Percentiles rank a stretch among this genome's conserved stretches.
phyloP scores from a whole-genome alignment of 805 yeast species.

The Lipomyces sp. region DNA sequence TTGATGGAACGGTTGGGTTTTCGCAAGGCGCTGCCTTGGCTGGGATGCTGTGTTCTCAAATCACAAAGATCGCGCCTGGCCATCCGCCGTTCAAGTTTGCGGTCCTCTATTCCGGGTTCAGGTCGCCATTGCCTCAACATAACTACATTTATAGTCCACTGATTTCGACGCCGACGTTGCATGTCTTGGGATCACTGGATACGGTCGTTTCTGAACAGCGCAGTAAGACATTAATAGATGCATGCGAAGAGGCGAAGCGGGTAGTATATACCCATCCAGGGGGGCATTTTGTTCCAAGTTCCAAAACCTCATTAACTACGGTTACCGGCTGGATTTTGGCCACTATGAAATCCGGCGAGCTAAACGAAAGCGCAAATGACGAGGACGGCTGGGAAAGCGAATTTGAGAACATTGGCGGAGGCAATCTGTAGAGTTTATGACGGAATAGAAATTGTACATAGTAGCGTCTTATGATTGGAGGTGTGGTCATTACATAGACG shows the following conservation, averaged over 20 bases:
- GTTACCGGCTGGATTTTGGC: conserved; percentile 43
- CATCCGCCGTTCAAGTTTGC: conserved; percentile 69
- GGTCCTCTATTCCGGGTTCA: conserved; percentile 71
- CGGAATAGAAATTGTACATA: not conserved
- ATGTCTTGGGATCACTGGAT: conserved; percentile 84
- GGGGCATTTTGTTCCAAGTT: conserved; percentile 94
- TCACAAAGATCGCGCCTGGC: conserved; percentile 58
- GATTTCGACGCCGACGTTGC: conserved; percentile 57
- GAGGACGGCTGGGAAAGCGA: conserved; percentile 47
- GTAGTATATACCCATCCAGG: conserved; percentile 81
- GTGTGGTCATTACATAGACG: not conserved
- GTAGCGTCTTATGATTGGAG: not conserved
- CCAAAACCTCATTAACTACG: conserved; percentile 56
- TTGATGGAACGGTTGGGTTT: conserved; percentile 87
- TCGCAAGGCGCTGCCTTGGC: conserved; percentile 94
- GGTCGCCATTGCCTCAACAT: conserved; percentile 39
- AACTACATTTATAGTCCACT: conserved; percentile 45
- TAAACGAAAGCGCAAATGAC: conserved; percentile 16
- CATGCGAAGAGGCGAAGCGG: conserved; percentile 53
- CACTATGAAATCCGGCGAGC: conserved; percentile 16
- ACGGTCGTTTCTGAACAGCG: conserved; percentile 80
- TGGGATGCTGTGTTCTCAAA: conserved; percentile 66
- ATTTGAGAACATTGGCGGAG: conserved; percentile 46
- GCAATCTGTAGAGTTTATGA: conserved; percentile 1
- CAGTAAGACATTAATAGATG: conserved; percentile 61